Conservation (phyloP, 106 monocot species). For the Dactylorhiza incarnata region DNA sequence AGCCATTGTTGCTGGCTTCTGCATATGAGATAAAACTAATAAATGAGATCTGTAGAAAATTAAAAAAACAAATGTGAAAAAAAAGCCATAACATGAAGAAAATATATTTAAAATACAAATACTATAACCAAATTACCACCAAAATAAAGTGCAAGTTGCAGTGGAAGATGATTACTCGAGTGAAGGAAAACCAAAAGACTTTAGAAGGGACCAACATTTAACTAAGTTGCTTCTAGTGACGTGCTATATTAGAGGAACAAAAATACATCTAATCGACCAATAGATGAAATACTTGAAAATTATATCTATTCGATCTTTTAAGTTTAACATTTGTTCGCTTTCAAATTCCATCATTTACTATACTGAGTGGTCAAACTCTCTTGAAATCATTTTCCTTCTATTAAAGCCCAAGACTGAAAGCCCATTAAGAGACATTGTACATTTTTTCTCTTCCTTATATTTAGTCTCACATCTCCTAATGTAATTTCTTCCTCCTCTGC, state of each 20-base stretch:
- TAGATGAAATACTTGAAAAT: neutral
- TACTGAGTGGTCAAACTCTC: too few species aligned
- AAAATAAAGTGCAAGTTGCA: neutral
- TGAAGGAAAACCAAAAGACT: neutral
- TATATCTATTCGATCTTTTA: too few species aligned
- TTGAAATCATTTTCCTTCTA: too few species aligned
- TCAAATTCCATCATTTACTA: too few species aligned
- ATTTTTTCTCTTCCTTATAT: too few species aligned
- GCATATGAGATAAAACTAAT: neutral
- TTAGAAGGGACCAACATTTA: neutral
- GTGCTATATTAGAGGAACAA: neutral
- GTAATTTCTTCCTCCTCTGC: too few species aligned
- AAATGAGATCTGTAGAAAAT: neutral
- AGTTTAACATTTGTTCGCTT: too few species aligned
- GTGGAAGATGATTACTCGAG: neutral
- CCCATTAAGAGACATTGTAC: too few species aligned
- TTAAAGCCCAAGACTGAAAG: too few species aligned
- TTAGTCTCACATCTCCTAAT: too few species aligned
- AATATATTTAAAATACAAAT: neutral
- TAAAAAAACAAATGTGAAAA: neutral
- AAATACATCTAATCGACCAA: neutral
- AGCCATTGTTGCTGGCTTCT: constrained; percentile 40
- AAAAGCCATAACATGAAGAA: neutral
- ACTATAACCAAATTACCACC: neutral
- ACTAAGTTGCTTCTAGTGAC: neutral